Evolutionary conservation across 2,329 filamentous ascomycete species (phyloP).

Genomic region (Penicillium expansum): DNA sequence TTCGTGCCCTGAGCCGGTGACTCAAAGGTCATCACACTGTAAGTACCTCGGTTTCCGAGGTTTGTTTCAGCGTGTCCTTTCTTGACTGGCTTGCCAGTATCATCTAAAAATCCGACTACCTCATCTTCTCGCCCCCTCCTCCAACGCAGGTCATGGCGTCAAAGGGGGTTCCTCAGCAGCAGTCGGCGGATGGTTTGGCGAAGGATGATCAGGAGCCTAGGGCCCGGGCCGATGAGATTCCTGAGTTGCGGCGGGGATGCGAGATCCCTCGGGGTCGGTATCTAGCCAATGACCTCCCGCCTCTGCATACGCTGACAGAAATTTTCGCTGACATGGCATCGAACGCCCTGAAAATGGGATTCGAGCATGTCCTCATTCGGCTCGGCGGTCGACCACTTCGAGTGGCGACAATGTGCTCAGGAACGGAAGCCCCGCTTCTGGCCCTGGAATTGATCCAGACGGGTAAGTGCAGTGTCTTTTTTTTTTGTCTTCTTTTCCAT

Average conservation of each 20-base stretch:
- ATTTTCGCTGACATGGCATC: slow-evolving; percentile 30
- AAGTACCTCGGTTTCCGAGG: not conserved
- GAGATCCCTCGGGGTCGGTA: slow-evolving; percentile 4
- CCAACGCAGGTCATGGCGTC: not conserved
- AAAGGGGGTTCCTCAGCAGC: not conserved
- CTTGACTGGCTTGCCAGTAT: not conserved
- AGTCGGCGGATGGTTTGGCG: not conserved
- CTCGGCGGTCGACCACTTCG: slow-evolving; percentile 45
- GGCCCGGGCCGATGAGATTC: slow-evolving; percentile 15
- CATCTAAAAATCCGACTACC: not conserved
- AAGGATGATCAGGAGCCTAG: not conserved
- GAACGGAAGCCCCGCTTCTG: slow-evolving; percentile 71
- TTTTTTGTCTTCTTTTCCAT: not conserved
- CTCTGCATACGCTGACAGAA: slow-evolving; percentile 27
- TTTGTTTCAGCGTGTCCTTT: not conserved
- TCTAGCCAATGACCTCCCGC: slow-evolving; percentile 25
- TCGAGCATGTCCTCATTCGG: slow-evolving; percentile 45
- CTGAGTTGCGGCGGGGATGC: slow-evolving; percentile 22
- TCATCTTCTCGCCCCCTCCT: not conserved
- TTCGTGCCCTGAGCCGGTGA: not conserved
- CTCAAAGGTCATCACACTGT: not conserved
- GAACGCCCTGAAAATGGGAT: slow-evolving; percentile 29
- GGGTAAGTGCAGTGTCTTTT: slow-evolving; percentile 29
- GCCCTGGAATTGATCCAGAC: slow-evolving; percentile 59
- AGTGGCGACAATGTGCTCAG: slow-evolving; percentile 73